Evolutionary conservation across 2,329 filamentous ascomycete genomes (phyloP), one percentile per base, ranked within the genome.

Genomic region (Microsporum canis): DNA sequence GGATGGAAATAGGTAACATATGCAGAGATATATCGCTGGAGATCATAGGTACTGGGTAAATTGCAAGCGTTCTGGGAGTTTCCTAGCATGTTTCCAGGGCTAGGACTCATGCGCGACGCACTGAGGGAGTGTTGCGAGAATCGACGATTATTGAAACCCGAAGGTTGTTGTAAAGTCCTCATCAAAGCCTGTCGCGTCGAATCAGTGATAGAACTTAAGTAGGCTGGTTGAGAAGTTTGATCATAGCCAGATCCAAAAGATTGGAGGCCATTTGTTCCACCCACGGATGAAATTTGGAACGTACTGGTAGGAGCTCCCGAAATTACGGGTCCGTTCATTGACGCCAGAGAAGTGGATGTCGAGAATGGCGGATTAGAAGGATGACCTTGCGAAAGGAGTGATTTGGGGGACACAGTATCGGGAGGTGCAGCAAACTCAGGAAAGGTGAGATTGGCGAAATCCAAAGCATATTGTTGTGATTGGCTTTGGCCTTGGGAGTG

Each of bases 1-100:
- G 92, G 92, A 71, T 96, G 91, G 73, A 95, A 96, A 72, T 89
- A 95, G 65, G 86, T 85, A 69, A 97, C 85, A 75, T 96, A 97
- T 63, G 91, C 88, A 65, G 86, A 85, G 64, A 96, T 88, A 73
- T 91, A 96, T 72, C 90, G 88, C 73, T 95, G 91, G 64, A 97
- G 84, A 71, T 96, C 90, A 70, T 83, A 80, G 38, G 89, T 92
- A 75, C 83, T 90, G 59, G 92, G 91, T 62, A 96, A 80, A 66
- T 77, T 81, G 31, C 27, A 53, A n/a, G 7, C 10, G 23, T 47
- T 8, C 67, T 77, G 58, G 27, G 61, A 41, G 34, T 39, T 63
- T 34, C 14, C 61, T 47, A 63, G 57, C 33, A 59, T 62, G 34
- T 58, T 68, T 63, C 66, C 67, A 36, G 71, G 69, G 61, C 71